Conservation (phyloP, 164 flowering plant genomes). For the Chloranthus sessilifolius region DNA sequence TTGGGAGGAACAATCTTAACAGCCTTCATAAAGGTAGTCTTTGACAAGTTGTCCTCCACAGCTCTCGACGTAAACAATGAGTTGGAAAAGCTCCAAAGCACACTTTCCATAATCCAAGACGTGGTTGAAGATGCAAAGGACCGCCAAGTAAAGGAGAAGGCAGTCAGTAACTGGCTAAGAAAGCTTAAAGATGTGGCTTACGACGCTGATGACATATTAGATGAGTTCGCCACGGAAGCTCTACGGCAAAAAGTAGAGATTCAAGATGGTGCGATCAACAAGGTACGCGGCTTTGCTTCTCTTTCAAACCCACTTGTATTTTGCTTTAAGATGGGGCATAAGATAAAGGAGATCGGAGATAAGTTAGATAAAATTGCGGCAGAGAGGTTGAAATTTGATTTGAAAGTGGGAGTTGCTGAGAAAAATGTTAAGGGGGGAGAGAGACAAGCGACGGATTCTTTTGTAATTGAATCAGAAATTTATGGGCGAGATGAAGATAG, state of each 20-base stretch:
- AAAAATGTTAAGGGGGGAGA: too few species aligned
- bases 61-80: background rate
- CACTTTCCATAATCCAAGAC: background rate
- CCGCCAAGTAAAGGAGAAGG: background rate
- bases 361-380: background rate
- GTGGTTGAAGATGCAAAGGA: background rate
- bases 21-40: too few species aligned
- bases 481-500: background rate
- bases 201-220: background rate
- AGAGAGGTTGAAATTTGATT: background rate
- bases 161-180: background rate
- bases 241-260: background rate
- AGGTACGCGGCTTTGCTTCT: constrained; percentile 3
- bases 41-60: too few species aligned
- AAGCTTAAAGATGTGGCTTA: constrained; percentile 5
- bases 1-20: too few species aligned
- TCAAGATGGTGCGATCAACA: background rate
- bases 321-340: background rate
- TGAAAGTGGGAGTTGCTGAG: background rate
- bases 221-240: background rate
- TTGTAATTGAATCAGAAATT: background rate
- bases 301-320: background rate
- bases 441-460: background rate
- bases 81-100: background rate
- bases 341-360: background rate